These are phyloP conservation scores for Hypoxylon perforatum DNA, from an alignment of 495 filamentous ascomycete genomes.

Conservation along the genomic window DNA sequence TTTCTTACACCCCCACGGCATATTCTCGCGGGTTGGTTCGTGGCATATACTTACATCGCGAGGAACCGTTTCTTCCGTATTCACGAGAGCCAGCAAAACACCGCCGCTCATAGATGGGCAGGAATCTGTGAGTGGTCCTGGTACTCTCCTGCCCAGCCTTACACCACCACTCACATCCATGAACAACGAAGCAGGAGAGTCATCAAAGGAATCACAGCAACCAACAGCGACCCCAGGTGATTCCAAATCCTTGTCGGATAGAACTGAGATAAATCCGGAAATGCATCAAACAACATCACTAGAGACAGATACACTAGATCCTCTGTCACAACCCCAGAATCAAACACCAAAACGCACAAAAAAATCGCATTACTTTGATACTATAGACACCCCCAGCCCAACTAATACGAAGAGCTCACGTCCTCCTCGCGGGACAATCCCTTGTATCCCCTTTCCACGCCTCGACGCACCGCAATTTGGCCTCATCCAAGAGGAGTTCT, in stretches of 20 bases:
- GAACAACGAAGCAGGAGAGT: slow-evolving; percentile 8
- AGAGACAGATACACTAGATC: background rate
- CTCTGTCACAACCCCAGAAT: background rate
- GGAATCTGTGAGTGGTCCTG: slow-evolving; percentile 50
- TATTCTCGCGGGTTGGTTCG: no score
- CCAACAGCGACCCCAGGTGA: background rate
- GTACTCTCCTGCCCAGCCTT: slow-evolving; percentile 35
- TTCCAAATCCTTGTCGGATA: background rate
- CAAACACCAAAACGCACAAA: slow-evolving; percentile 29
- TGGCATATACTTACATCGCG: no score
- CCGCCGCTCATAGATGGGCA: slow-evolving; percentile 49
- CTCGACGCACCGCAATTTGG: slow-evolving; percentile 74
- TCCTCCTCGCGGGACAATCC: slow-evolving; percentile 61
- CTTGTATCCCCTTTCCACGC: slow-evolving; percentile 77
- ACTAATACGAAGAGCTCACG: slow-evolving; percentile 30
- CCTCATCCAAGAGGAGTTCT: slow-evolving; percentile 84
- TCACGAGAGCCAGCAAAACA: slow-evolving; percentile 33
- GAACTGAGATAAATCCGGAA: background rate
- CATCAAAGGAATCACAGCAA: background rate
- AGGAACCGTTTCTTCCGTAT: no score
- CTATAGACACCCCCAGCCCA: background rate
- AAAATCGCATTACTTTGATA: slow-evolving; percentile 62
- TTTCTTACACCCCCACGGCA: no score
- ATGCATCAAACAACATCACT: background rate
- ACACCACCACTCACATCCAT: background rate